Evolutionary conservation across 1,284 basidiomycete species (phyloP).

Genomic region (Leccinum colubrinum): DNA sequence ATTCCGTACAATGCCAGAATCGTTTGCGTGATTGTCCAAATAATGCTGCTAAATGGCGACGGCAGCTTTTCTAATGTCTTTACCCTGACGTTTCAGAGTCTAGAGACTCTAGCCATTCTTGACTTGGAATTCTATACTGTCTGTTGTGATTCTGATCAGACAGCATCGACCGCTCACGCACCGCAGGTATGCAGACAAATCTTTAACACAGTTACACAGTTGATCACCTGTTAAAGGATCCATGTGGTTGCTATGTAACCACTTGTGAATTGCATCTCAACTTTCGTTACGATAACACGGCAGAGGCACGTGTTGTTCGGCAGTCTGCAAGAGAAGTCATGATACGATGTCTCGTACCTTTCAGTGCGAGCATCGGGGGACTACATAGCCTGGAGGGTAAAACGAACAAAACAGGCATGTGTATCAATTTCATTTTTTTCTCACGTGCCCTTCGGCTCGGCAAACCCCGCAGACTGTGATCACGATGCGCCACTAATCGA

Average conservation of each 20-base stretch:
- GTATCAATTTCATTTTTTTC: no score
- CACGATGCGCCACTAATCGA: no score
- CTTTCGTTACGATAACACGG: background rate
- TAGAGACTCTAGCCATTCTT: background rate
- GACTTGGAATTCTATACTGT: background rate
- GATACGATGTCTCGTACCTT: background rate
- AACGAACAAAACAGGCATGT: no score
- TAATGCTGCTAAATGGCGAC: background rate
- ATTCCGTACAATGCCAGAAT: no score
- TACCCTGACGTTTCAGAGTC: no score
- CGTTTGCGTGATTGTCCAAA: background rate
- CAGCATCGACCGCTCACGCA: background rate
- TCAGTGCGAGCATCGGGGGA: background rate
- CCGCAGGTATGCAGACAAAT: background rate
- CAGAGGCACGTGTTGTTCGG: background rate
- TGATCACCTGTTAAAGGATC: background rate
- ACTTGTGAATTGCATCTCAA: no score
- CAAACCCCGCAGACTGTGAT: background rate
- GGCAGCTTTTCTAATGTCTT: background rate
- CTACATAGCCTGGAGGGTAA: no score
- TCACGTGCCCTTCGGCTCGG: background rate
- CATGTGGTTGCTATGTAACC: background rate
- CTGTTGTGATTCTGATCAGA: background rate
- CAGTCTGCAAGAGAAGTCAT: background rate
- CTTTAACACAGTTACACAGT: background rate